Evolutionary conservation across 2,329 filamentous ascomycete genomes (phyloP), one percentile per base, ranked within the genome.

Genomic region (Fusarium paranaense): DNA sequence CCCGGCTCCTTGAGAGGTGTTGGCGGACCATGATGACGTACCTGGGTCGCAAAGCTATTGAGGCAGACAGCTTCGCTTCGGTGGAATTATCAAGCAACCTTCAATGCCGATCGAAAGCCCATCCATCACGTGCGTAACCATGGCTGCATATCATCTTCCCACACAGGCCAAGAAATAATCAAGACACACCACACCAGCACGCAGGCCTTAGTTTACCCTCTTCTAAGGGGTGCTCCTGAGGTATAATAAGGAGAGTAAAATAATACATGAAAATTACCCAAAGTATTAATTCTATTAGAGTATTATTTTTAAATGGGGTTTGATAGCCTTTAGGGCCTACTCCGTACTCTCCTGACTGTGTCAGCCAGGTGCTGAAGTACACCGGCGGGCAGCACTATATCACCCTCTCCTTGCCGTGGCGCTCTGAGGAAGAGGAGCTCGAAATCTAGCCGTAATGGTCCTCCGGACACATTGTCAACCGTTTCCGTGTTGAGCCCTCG

Each of bases 1-100:
- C 72, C 72, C 71, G 62, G 69, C 56, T 61, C 25, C 58, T 25
- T 56, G 64, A 69, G 59, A 64, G 62, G 52, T 59, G 37, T 59
- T n/a, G 54, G 68, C n/a, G 74, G 64, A 60, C 35, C 35, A 67
- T 75, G 72, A 73, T 74, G 72, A 74, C 72, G 69, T 64, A 70
- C 27, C n/a, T 37, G 16, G 37, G n/a, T 58, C 47, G 37, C 38
- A 52, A 68, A 62, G 40, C 37, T 33, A 47, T 27, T 14, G 22
- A 37, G 35, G 35, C 9, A 10, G 18, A 10, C 16, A 11, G 14
- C 42, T 47, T 47, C 42, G 30, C 59, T 50, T 47, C 42, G 22
- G 22, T 47, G 5, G 47, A 13, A 52, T 59, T 61, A 52, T 20
- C 52, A 64, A 42, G 59, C 50, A 67, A 64, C 20, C 9, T 50